A percentile compares a stretch with the other conserved stretches of the same genome.
Evolutionary conservation across 2,329 filamentous ascomycete genomes (phyloP).

Genomic region (Stachybotrys echinatus): DNA sequence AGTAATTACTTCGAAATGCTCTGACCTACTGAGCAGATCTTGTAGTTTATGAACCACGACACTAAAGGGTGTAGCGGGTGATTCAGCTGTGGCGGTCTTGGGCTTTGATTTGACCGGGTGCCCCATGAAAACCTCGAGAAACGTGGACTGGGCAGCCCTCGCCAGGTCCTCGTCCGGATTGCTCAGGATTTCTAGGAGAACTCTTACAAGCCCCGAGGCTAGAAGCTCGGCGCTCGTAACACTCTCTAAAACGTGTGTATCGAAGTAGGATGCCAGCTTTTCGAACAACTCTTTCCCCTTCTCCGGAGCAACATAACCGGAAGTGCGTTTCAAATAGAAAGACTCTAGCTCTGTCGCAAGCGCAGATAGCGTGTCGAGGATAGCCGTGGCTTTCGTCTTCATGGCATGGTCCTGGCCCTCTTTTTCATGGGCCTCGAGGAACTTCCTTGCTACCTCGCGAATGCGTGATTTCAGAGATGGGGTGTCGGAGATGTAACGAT

Average conservation of each 20-base stretch:
- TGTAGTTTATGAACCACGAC: conserved; percentile 91
- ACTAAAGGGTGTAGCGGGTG: conserved; percentile 79
- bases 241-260: conserved; percentile 81
- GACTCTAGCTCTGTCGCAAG: conserved; percentile 67
- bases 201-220: conserved; percentile 82
- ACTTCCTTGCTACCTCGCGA: conserved; percentile 70
- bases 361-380: conserved; percentile 65
- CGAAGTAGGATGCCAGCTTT: conserved; percentile 76
- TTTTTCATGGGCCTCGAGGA: conserved; percentile 77
- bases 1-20: conserved; percentile 96
- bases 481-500: conserved; percentile 39
- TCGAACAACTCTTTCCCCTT: conserved; percentile 65
- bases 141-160: conserved; percentile 70
- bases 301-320: conserved; percentile 36
- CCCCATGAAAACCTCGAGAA: conserved; percentile 90
- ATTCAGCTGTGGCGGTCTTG: conserved; percentile 60
- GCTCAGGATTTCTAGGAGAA: conserved; percentile 77
- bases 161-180: conserved; percentile 58
- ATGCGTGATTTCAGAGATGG: conserved; percentile 62
- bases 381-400: conserved; percentile 72
- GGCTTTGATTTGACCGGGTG: conserved; percentile 59
- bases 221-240: conserved; percentile 94
- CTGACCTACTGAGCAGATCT: conserved; percentile 89
- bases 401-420: conserved; percentile 66
- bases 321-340: conserved; percentile 59